These are phyloP conservation scores for Lolium rigidum DNA, from an alignment of 176 grass and related monocot genomes.

Conservation along the genomic window DNA sequence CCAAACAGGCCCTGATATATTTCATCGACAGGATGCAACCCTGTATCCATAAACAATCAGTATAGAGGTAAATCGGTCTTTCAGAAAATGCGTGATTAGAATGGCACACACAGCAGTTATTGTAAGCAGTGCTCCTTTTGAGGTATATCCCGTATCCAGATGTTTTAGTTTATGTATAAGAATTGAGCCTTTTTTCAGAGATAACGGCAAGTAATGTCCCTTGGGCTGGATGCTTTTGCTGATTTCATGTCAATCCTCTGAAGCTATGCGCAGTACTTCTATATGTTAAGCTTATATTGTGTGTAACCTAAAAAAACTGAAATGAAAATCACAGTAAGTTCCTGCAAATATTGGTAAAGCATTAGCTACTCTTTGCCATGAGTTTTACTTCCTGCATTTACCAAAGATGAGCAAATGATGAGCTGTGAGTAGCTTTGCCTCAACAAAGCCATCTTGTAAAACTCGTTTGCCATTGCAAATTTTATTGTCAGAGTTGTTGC, in stretches of 20 bases:
- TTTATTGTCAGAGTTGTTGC: constrained; percentile 2
- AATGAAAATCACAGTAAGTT: not conserved
- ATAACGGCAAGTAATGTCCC: not conserved
- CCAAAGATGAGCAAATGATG: not conserved
- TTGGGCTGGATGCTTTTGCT: constrained; percentile 24
- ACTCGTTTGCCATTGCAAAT: constrained; percentile 5
- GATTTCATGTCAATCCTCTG: not conserved
- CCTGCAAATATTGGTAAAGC: not conserved
- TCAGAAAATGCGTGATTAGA: not conserved
- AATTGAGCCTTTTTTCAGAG: constrained; percentile 11
- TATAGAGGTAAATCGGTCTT: not conserved
- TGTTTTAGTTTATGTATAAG: not conserved
- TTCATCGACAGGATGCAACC: not conserved
- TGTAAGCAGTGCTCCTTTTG: not conserved
- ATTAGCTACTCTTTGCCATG: constrained; percentile 24
- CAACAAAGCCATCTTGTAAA: not conserved
- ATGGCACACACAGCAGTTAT: not conserved
- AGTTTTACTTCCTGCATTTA: constrained; percentile 26
- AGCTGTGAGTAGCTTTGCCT: not conserved
- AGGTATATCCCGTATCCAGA: not conserved
- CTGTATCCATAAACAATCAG: not conserved
- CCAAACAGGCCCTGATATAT: not conserved
- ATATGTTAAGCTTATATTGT: constrained; percentile 11
- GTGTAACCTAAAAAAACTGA: not conserved
- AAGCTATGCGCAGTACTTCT: constrained; percentile 6